Conservation (phyloP, 176 grass and related monocot species). For the Juncus effusus region DNA sequence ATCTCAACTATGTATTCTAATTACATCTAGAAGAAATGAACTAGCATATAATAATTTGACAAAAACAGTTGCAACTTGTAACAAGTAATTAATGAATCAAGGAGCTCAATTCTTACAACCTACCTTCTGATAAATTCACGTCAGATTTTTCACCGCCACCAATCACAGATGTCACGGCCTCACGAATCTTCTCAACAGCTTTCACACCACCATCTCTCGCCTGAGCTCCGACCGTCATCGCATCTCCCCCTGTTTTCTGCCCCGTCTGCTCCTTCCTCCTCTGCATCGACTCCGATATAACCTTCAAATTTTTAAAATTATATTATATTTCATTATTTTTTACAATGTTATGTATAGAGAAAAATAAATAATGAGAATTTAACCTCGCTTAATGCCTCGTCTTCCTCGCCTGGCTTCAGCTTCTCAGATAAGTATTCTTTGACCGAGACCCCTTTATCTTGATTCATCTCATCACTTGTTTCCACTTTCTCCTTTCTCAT, state of each 20-base stretch:
- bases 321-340: no score
- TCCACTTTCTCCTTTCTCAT: background rate
- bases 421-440: slow-evolving; percentile 55
- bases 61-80: no score
- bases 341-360: no score
- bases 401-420: slow-evolving; percentile 67
- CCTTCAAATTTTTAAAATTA: no score
- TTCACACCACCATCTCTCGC: background rate
- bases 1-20: no score
- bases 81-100: no score
- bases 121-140: background rate
- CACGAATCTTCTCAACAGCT: slow-evolving; percentile 39
- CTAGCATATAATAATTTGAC: no score
- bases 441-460: slow-evolving; percentile 44
- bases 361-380: no score
- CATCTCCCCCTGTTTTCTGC: slow-evolving; percentile 19
- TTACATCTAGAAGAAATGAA: no score
- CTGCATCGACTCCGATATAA: slow-evolving; percentile 56
- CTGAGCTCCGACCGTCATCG: slow-evolving; percentile 12
- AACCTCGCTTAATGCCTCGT: slow-evolving; percentile 45
- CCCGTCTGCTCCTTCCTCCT: slow-evolving; percentile 40
- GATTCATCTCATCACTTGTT: slow-evolving; percentile 1
- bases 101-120: no score
- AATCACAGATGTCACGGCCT: slow-evolving; percentile 45
- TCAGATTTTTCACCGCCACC: slow-evolving; percentile 31